Evolutionary conservation across 805 yeast genomes (phyloP), one percentile per base, ranked within the genome.

Genomic region (Lipomyces lipofer): DNA sequence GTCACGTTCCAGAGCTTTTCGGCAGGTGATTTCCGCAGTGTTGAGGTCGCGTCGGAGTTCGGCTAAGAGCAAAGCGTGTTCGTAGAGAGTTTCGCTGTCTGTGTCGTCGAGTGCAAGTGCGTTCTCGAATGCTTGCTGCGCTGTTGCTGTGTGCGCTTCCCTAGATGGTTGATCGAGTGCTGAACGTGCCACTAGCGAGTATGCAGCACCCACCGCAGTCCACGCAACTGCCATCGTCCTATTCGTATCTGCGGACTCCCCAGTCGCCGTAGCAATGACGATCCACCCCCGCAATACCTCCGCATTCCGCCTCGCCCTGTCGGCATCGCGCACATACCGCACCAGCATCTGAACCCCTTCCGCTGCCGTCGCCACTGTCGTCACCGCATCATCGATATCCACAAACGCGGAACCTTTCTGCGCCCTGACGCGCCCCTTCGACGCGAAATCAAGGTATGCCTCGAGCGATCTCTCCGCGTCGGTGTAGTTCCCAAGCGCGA

Each of bases 191-290:
- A 46, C 33, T 21, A 53, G 43, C 10, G 33, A 22, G 19, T 58
- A 56, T 12, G 62, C 56, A 8, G 54, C 47, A 6, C 60, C 62
- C 38, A 30, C 27, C 12, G 62, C 62, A 2, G 51, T 36, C 62
- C 62, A 58, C n/a, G 54, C 60, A 8, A 6, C 24, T 1, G 59
- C 21, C 15, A 49, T 10, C 19, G 29, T 13, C 12, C 28, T 38
- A 13, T 10, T 25, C 13, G 19, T 24, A 6, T 30, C n/a, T 13
- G 39, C 52, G 12, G 30, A 40, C 6, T 21, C 33, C 15, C 9
- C 13, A 8, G 32, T 27, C 10, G 27, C 39, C 8, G 15, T 13
- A 2, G 46, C 50, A n/a, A 47, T 21, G 5, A 6, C 51, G 13
- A 54, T 56, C 62, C 62, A 58, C 8, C 46, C 51, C 15, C 44